Evolutionary conservation across 495 filamentous ascomycete genomes (phyloP).

Genomic region (Daldinia caldariorum): DNA sequence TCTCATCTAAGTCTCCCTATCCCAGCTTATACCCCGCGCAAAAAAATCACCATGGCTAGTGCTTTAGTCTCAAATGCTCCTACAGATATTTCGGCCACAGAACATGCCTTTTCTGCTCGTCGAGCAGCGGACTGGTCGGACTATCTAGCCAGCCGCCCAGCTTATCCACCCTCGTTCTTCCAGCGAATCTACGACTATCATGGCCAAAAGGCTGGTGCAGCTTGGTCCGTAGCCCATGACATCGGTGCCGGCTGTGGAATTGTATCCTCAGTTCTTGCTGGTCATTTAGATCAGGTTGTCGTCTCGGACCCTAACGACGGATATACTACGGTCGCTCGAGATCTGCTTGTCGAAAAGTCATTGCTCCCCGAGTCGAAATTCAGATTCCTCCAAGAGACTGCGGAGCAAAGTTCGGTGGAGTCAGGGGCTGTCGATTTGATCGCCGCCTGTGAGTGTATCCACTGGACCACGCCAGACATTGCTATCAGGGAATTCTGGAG

Average conservation of each 20-base stretch:
- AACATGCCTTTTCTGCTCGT: slow-evolving; percentile 23
- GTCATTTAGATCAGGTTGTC: slow-evolving; percentile 35
- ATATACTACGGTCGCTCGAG: slow-evolving; percentile 34
- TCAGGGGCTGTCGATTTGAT: slow-evolving; percentile 39
- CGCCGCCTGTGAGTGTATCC: slow-evolving; percentile 45
- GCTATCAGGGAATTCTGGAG: slow-evolving; percentile 38
- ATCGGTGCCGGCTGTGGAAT: slow-evolving; percentile 43
- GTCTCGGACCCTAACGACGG: slow-evolving; percentile 48
- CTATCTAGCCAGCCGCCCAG: slow-evolving; percentile 37
- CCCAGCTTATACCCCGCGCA: not conserved
- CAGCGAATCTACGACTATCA: slow-evolving; percentile 41
- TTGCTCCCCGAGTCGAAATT: slow-evolving; percentile 39
- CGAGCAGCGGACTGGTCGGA: slow-evolving; percentile 40
- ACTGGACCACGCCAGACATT: slow-evolving; percentile 26
- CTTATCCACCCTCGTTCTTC: slow-evolving; percentile 41
- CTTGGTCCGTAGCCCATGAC: slow-evolving; percentile 37
- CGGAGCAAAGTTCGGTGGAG: slow-evolving; percentile 40
- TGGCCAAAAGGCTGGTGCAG: slow-evolving; percentile 19
- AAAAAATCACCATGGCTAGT: not conserved
- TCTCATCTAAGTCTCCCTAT: not conserved
- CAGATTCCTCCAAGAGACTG: slow-evolving; percentile 40
- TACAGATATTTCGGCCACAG: not conserved
- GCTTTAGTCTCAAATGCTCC: not conserved
- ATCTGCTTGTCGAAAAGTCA: slow-evolving; percentile 28
- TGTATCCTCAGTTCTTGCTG: slow-evolving; percentile 41